A percentile compares a stretch with the other conserved stretches of the same genome.
Conservation (phyloP, 75 land plant species). For the Selaginella moellendorffii region DNA sequence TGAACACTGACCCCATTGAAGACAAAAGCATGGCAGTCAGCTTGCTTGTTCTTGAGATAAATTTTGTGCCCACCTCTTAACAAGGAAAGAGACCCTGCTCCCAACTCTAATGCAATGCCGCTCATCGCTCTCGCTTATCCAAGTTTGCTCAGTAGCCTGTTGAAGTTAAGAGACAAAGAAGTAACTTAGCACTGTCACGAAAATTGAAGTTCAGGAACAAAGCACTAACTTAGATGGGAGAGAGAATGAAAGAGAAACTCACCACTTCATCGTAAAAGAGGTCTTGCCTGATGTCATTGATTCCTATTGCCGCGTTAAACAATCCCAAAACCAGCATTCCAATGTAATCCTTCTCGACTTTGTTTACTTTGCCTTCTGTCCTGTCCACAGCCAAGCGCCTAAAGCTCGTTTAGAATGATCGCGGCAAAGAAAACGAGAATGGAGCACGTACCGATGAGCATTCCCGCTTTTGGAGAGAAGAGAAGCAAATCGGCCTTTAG, state of each 20-base stretch:
- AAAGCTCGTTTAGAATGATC: background rate
- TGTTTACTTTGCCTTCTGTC: constrained; percentile 82
- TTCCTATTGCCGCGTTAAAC: constrained; percentile 50
- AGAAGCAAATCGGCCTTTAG: constrained; percentile 42
- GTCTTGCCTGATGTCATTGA: constrained; percentile 55
- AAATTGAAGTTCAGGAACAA: background rate
- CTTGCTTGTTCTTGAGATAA: background rate
- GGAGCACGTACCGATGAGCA: constrained; percentile 39
- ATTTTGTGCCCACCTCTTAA: constrained; percentile 40
- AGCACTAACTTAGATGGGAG: background rate
- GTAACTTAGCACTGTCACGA: background rate
- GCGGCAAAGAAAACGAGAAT: background rate
- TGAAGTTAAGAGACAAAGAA: constrained; percentile 11
- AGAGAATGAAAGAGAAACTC: background rate
- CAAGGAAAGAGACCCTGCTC: constrained; percentile 45
- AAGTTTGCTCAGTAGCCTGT: constrained; percentile 33
- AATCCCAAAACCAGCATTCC: constrained; percentile 67
- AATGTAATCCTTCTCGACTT: constrained; percentile 51
- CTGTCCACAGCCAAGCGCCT: background rate
- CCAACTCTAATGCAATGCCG: constrained; percentile 54
- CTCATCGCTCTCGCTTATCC: constrained; percentile 35
- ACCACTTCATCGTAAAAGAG: constrained; percentile 38
- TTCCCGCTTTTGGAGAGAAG: constrained; percentile 60
- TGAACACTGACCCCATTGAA: constrained; percentile 19
- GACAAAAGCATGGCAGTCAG: background rate